phyloP scores from a whole-genome alignment of 1,284 basidiomycete genomes.

The Schizophyllum amplum region DNA sequence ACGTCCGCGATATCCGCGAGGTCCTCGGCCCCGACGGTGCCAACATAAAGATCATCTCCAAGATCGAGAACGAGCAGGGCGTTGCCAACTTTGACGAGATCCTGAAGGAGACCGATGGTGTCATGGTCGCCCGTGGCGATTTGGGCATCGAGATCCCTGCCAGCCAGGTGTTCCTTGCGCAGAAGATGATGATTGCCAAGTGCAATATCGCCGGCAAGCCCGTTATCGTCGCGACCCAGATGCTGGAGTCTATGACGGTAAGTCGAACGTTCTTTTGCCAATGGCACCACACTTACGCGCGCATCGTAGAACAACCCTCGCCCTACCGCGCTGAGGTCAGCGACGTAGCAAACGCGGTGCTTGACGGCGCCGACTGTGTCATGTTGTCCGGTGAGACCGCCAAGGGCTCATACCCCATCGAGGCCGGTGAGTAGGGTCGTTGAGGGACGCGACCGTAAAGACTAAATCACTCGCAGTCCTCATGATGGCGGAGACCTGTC shows the following conservation, averaged over 20 bases:
- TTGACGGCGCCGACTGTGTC: slow-evolving; percentile 96
- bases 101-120: slow-evolving; percentile 86
- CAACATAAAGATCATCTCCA: slow-evolving; percentile 95
- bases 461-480: slow-evolving; percentile 46
- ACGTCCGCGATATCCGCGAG: slow-evolving; percentile 86
- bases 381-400: slow-evolving; percentile 98
- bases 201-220: slow-evolving; percentile 97
- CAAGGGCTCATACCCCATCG: slow-evolving; percentile 90
- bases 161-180: slow-evolving; percentile 94
- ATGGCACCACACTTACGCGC: slow-evolving; percentile 1
- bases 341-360: slow-evolving; percentile 95
- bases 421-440: slow-evolving; percentile 67
- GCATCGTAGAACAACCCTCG: slow-evolving; percentile 80
- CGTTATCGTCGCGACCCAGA: slow-evolving; percentile 98
- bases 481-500: slow-evolving; percentile 98
- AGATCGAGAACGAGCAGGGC: slow-evolving; percentile 98
- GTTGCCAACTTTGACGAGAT: slow-evolving; percentile 98
- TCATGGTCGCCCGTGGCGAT: slow-evolving; percentile 98
- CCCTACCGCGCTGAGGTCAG: slow-evolving; percentile 96
- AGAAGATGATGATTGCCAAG: slow-evolving; percentile 99
- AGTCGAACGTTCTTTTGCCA: neutral
- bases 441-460: slow-evolving; percentile 12
- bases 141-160: slow-evolving; percentile 98
- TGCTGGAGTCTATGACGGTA: slow-evolving; percentile 99
- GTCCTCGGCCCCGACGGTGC: slow-evolving; percentile 90